Evolutionary conservation across 2,329 filamentous ascomycete species (phyloP).

Genomic region (Colletotrichum sp.): DNA sequence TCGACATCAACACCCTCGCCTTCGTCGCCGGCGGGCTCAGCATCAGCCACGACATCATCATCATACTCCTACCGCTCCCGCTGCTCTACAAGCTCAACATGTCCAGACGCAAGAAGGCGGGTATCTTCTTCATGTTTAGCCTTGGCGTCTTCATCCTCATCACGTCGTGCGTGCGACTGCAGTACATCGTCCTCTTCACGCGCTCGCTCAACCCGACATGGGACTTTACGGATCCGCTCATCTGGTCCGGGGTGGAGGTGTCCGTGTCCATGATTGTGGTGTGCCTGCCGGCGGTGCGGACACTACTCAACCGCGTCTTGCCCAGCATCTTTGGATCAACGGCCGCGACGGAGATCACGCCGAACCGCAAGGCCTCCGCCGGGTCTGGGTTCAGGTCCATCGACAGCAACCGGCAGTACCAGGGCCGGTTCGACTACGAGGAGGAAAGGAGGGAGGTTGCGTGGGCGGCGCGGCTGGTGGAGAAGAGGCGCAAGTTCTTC

Average conservation of each 20-base stretch:
- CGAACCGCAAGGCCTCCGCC: background rate
- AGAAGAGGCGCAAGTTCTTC: conserved; percentile 4
- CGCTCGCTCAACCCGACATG: conserved; percentile 42
- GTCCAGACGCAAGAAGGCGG: conserved; percentile 26
- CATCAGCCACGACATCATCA: conserved; percentile 39
- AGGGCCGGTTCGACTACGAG: background rate
- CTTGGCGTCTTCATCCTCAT: conserved; percentile 40
- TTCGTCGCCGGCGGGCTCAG: conserved; percentile 33
- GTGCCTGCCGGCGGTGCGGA: conserved; percentile 43
- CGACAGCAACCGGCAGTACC: background rate
- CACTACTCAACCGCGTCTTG: conserved; percentile 25
- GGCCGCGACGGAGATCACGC: background rate
- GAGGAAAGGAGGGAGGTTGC: background rate
- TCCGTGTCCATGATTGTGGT: conserved; percentile 45
- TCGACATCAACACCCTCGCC: conserved; percentile 35
- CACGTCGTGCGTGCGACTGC: conserved; percentile 39
- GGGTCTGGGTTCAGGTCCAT: background rate
- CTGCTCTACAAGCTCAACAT: conserved; percentile 33
- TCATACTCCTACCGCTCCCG: conserved; percentile 38
- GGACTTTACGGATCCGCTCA: conserved; percentile 44
- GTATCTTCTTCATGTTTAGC: conserved; percentile 40
- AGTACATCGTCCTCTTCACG: conserved; percentile 36
- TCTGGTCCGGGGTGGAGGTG: conserved; percentile 49
- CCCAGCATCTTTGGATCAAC: conserved; percentile 5
- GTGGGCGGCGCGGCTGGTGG: background rate